Evolutionary conservation across 2,329 filamentous ascomycete genomes (phyloP).

Genomic region (Didymellaceae sp.): DNA sequence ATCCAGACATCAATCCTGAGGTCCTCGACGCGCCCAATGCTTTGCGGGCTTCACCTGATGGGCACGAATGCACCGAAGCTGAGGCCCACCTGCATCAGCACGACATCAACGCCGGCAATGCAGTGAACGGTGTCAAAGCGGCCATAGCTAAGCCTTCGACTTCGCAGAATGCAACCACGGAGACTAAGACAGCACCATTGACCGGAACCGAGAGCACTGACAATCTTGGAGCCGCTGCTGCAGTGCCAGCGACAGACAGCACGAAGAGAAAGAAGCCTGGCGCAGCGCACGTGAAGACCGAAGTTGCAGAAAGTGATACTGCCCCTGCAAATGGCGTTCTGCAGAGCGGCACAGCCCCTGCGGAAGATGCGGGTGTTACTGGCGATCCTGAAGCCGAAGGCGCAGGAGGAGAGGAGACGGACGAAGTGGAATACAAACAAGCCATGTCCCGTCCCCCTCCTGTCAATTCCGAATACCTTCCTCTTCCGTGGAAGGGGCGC

Average conservation of each 20-base stretch:
- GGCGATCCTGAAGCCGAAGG: constrained; percentile 60
- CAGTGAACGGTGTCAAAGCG: constrained; percentile 22
- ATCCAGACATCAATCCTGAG: constrained; percentile 48
- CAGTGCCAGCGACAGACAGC: constrained; percentile 22
- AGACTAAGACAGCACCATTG: constrained; percentile 19
- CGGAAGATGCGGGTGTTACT: constrained; percentile 23
- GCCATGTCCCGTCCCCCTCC: constrained; percentile 71
- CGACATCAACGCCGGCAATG: constrained; percentile 15
- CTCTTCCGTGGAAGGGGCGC: constrained; percentile 88
- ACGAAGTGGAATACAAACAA: constrained; percentile 64
- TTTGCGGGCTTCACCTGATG: constrained; percentile 53
- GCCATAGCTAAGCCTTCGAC: constrained; percentile 21
- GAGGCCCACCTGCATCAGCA: constrained; percentile 19
- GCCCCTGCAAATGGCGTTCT: constrained; percentile 18
- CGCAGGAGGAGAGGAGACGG: constrained; percentile 42
- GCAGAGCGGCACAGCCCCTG: constrained; percentile 27
- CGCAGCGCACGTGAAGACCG: constrained; percentile 36
- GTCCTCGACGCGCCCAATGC: constrained; percentile 53
- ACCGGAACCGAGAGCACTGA: constrained; percentile 21
- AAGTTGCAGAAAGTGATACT: constrained; percentile 27
- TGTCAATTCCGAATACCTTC: constrained; percentile 82
- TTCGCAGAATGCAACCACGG: constrained; percentile 23
- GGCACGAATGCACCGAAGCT: constrained; percentile 30
- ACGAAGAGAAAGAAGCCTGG: constrained; percentile 34
- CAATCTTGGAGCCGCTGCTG: constrained; percentile 15